Evolutionary conservation across 1,284 basidiomycete species (phyloP).

Genomic region (Phylloporus gajari): DNA sequence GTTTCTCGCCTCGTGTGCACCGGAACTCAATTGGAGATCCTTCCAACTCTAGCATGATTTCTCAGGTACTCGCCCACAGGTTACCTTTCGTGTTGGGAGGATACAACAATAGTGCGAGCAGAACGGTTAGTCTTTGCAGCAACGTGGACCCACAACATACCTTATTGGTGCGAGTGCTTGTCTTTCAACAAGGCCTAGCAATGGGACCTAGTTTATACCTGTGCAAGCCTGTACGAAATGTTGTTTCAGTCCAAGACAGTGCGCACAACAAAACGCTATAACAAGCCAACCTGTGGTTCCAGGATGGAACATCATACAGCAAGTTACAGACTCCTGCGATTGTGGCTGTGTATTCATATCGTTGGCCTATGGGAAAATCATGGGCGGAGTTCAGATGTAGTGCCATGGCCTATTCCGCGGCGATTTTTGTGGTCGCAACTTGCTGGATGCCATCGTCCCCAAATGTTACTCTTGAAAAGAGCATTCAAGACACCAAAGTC

Average conservation of each 20-base stretch:
- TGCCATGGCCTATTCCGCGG: background rate
- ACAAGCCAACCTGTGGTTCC: constrained; percentile 11
- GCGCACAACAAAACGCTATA: constrained; percentile 26
- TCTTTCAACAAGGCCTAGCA: background rate
- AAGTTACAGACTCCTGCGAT: no score
- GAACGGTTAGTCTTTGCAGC: constrained; percentile 19
- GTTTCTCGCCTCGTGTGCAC: constrained; percentile 20
- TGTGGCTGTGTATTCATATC: no score
- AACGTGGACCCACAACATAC: constrained; percentile 33
- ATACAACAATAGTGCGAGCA: no score
- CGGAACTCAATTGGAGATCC: background rate
- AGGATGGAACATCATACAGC: no score
- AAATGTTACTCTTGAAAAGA: constrained; percentile 24
- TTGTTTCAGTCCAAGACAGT: background rate
- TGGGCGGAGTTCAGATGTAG: no score
- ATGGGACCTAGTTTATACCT: background rate
- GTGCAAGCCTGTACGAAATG: background rate
- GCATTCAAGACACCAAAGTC: constrained; percentile 68
- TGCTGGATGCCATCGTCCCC: no score
- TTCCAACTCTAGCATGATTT: background rate
- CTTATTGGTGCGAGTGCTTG: constrained; percentile 17
- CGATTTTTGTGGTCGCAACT: background rate
- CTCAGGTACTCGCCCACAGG: background rate
- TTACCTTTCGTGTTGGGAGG: no score
- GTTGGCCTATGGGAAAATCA: no score